Evolutionary conservation across 176 grass and related monocot species (phyloP).

Genomic region (Avena insularis): DNA sequence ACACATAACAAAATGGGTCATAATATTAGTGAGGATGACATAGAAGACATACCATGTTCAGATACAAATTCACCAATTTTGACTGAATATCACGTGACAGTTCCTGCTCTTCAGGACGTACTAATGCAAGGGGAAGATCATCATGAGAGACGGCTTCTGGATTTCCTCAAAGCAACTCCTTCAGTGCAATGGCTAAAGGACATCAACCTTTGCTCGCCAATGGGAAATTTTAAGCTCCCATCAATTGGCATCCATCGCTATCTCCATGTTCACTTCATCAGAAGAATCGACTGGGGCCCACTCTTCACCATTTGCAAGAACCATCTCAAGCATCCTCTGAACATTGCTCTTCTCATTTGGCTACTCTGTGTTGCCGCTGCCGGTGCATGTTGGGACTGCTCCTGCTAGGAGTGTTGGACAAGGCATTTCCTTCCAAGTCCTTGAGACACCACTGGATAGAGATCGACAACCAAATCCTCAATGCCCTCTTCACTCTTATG

Average conservation of each 20-base stretch:
- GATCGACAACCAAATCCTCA: slow-evolving; percentile 90
- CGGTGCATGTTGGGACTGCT: slow-evolving; percentile 74
- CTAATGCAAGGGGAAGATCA: neutral
- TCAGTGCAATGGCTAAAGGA: slow-evolving; percentile 58
- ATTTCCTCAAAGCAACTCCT: slow-evolving; percentile 67
- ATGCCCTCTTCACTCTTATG: slow-evolving; percentile 91
- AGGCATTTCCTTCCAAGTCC: slow-evolving; percentile 61
- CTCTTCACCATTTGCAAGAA: slow-evolving; percentile 56
- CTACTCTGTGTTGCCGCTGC: slow-evolving; percentile 67
- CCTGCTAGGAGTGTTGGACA: slow-evolving; percentile 68
- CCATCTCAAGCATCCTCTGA: slow-evolving; percentile 78
- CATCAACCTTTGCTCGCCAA: slow-evolving; percentile 43
- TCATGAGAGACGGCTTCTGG: slow-evolving; percentile 45
- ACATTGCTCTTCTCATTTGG: slow-evolving; percentile 83
- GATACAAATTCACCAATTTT: slow-evolving; percentile 44
- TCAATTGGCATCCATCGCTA: slow-evolving; percentile 26
- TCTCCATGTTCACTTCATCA: slow-evolving; percentile 60
- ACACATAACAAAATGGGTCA: slow-evolving; percentile 16
- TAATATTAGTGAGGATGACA: slow-evolving; percentile 20
- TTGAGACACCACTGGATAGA: slow-evolving; percentile 81
- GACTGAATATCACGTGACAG: slow-evolving; percentile 47
- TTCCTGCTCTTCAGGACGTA: slow-evolving; percentile 43
- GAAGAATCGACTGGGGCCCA: slow-evolving; percentile 64
- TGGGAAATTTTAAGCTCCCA: slow-evolving; percentile 43
- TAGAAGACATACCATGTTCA: slow-evolving; percentile 24